Base-by-base conservation (phyloP, 371 early-diverging fungal species). In the Blastocladiella emersonii region DNA sequence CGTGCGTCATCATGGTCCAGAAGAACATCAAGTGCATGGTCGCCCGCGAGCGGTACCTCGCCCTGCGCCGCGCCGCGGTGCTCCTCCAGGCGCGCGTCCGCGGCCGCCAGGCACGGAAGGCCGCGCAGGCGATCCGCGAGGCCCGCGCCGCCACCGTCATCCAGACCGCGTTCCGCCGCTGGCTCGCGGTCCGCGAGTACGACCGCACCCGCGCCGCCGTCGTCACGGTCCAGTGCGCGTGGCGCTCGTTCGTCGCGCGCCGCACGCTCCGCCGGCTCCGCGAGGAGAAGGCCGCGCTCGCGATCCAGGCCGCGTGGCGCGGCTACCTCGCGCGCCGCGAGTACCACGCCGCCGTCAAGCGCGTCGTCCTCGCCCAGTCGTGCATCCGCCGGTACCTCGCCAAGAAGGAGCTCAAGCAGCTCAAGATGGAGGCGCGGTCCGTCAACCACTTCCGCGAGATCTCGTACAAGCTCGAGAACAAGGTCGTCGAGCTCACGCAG, bases 401-500 rank as follows among this genome's bases (percentile, higher is more conserved):
- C 27, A 70, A 73, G 35, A 75, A 78, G 64, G 75, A 76, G 61
- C 74, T 92, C 53, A 67, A 71, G n/a, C 48, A 65, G 51, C 76
- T 88, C 57, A 85, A 88, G 67, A 81, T 79, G 30, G 96, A 98
- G 71, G 89, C 90, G 17, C 76, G 87, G 56, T 90, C 91, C 27
- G 90, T 91, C 7, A 88, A 83, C 55, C 94, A 93, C 69, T 81
- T 93, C 70, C 89, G 92, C 72, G 92, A 94, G 70, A 81, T 87
- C 21, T 90, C 93, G 7, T 88, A 88, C 74, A 85, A 87, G 72
- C 79, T 98, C 12, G 97, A 98, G 72, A 89, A 84, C 77, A 97
- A 94, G 80, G 88, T 98, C 60, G 85, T 97, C 61, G 92, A 89
- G 73, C 78, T 97, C 64, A 92, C 94, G n/a, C 91, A 90, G 74